Base-by-base conservation (phyloP, 1,139 yeast species). In the Taiozyma onychis region DNA sequence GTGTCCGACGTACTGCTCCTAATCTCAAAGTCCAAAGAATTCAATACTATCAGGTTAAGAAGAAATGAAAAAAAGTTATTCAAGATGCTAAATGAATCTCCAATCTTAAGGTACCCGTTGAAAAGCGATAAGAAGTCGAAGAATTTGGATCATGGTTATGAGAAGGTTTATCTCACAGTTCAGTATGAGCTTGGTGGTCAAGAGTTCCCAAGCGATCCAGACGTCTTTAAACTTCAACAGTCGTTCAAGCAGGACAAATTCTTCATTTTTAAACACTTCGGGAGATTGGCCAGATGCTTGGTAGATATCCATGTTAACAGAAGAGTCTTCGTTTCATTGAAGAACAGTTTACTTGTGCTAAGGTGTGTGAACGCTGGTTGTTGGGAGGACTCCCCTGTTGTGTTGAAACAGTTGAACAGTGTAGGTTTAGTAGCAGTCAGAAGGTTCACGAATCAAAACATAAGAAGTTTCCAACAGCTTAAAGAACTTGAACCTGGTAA, bases 121-220 rank as follows among this genome's bases (percentile, higher is more conserved):
- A 48, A 48, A n/a, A 41, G 45, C 16, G 60, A 58, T 7, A 57
- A 57, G 16, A 64, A 58, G 32, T 13, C 28, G 16, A 58, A 56
- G 42, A 56, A 57, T n/a, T 52, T 67, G 32, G 64, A 62, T 43
- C 48, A 55, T 8, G 51, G 62, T 9, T 47, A 49, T 43, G 72
- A 72, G 26, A 75, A 76, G 52, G 61, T 73, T 0, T 66, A 66
- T 5, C 50, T 76, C 10, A 44, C 76, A 6, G 62, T 76, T 13
- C 81, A 77, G 51, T 73, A 68, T 59, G 80, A 76, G 46, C 62
- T 77, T 14, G 77, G 81, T 5, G 78, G 78, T 0, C 48, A 73
- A 8, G 79, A 75, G 32, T 72, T 64, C 48, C 80, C 81, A 1
- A 57, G 56, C 3, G 72, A 68, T 48, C 67, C 61, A 7, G 78